phyloP scores from a whole-genome alignment of 2,329 filamentous ascomycete genomes.

The Bipolaris bicolor region DNA sequence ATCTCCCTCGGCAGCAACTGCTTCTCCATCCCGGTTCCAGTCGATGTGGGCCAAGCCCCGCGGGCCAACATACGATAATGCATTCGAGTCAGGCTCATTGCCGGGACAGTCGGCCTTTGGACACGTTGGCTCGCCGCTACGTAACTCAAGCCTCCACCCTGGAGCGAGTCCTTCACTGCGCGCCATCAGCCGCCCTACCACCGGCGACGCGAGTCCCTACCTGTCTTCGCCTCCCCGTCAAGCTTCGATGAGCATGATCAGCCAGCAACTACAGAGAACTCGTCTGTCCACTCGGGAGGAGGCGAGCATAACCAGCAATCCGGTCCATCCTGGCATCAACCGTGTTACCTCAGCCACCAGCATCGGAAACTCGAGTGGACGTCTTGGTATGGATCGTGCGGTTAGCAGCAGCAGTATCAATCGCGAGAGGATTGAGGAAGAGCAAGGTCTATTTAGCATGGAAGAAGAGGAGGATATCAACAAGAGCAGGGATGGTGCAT shows the following conservation, averaged over 20 bases:
- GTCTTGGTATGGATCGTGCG: constrained; percentile 47
- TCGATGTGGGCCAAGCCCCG: constrained; percentile 60
- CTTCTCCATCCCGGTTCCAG: constrained; percentile 68
- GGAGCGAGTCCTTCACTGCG: constrained; percentile 59
- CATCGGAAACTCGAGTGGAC: constrained; percentile 38
- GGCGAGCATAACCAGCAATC: constrained; percentile 29
- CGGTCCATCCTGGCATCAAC: constrained; percentile 72
- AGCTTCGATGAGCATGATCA: constrained; percentile 66
- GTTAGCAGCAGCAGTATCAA: constrained; percentile 50
- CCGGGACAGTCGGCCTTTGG: constrained; percentile 58
- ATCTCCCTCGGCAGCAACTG: constrained; percentile 58
- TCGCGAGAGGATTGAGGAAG: constrained; percentile 51
- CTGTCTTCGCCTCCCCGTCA: constrained; percentile 63
- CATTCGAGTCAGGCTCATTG: constrained; percentile 42
- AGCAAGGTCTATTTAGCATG: constrained; percentile 53
- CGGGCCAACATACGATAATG: constrained; percentile 56
- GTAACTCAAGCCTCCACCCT: constrained; percentile 63
- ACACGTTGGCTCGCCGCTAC: constrained; percentile 69
- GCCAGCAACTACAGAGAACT: constrained; percentile 60
- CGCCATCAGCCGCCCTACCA: constrained; percentile 56
- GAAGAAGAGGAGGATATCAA: constrained; percentile 49
- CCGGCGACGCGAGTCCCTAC: constrained; percentile 58
- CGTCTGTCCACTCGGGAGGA: constrained; percentile 48
- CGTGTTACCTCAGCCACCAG: constrained; percentile 44
- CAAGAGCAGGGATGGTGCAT: constrained; percentile 43